Conservation (phyloP, 2,329 filamentous ascomycete species). For the Penicillium sp. region DNA sequence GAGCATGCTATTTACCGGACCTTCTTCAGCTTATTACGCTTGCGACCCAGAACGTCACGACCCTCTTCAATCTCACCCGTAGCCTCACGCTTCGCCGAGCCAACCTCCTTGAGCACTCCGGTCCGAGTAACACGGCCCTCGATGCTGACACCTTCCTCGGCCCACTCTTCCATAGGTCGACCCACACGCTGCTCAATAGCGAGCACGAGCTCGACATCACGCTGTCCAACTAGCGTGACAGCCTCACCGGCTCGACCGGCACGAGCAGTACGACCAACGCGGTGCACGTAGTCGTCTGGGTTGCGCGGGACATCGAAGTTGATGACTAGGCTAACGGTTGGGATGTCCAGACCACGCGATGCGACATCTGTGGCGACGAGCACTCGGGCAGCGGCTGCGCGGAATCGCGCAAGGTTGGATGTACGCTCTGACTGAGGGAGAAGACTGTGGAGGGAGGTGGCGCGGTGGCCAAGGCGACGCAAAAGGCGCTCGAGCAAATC, state of each 20-base stretch:
- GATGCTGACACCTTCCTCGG: slow-evolving; percentile 89
- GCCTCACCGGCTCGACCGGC: slow-evolving; percentile 80
- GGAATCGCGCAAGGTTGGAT: slow-evolving; percentile 86
- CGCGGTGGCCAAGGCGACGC: slow-evolving; percentile 79
- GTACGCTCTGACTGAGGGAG: slow-evolving; percentile 81
- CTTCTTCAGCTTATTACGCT: slow-evolving; percentile 51
- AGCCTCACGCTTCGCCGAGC: slow-evolving; percentile 94
- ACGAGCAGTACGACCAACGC: slow-evolving; percentile 91
- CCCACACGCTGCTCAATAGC: slow-evolving; percentile 82
- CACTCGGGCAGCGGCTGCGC: slow-evolving; percentile 81
- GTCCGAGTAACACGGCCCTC: slow-evolving; percentile 84
- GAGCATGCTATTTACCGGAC: slow-evolving; percentile 27
- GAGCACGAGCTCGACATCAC: slow-evolving; percentile 86
- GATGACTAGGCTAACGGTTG: slow-evolving; percentile 82
- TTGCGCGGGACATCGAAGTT: slow-evolving; percentile 97
- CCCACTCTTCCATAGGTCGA: slow-evolving; percentile 77
- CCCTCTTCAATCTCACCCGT: slow-evolving; percentile 88
- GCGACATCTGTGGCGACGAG: slow-evolving; percentile 95
- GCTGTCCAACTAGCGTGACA: slow-evolving; percentile 86
- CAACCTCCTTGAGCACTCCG: slow-evolving; percentile 75
- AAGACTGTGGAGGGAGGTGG: slow-evolving; percentile 85
- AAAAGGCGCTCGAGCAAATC: slow-evolving; percentile 86
- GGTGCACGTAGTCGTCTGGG: slow-evolving; percentile 95
- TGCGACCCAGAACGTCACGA: slow-evolving; percentile 85
- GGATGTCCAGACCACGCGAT: slow-evolving; percentile 90